Conservation (phyloP, 176 grass and related monocot species). For the Cocos nucifera region DNA sequence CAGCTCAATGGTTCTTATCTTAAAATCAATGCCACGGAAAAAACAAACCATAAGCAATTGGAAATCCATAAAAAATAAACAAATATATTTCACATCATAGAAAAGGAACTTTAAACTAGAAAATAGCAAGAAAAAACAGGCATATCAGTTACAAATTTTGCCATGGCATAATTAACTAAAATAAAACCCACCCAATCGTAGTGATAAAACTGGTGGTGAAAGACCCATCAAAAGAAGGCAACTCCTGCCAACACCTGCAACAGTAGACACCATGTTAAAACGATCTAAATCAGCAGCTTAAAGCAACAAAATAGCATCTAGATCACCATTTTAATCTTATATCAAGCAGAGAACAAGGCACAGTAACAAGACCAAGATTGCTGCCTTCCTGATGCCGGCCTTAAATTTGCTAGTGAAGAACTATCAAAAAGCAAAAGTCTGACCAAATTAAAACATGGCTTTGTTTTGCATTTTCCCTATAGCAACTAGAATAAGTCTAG, state of each 20-base stretch:
- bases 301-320: too few species aligned
- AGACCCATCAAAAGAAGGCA: conserved; percentile 53
- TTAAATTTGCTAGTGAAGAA: too few species aligned
- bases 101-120: too few species aligned
- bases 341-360: too few species aligned
- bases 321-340: too few species aligned
- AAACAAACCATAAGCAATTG: not conserved
- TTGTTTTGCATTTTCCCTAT: too few species aligned
- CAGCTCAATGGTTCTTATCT: conserved; percentile 26
- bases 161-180: not conserved
- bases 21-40: conserved; percentile 19
- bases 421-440: too few species aligned
- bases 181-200: conserved; percentile 40
- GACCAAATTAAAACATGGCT: too few species aligned
- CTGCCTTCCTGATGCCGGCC: too few species aligned
- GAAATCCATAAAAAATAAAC: not conserved
- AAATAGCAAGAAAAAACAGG: conserved; percentile 12
- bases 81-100: not conserved
- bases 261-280: not conserved
- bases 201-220: conserved; percentile 62
- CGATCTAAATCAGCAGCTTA: too few species aligned
- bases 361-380: too few species aligned
- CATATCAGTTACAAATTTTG: conserved; percentile 27
- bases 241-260: conserved; percentile 57
- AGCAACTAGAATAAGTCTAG: too few species aligned